Evolutionary conservation across 192 early-diverging fungal species (phyloP).

Genomic region (Coemansia sp.): DNA sequence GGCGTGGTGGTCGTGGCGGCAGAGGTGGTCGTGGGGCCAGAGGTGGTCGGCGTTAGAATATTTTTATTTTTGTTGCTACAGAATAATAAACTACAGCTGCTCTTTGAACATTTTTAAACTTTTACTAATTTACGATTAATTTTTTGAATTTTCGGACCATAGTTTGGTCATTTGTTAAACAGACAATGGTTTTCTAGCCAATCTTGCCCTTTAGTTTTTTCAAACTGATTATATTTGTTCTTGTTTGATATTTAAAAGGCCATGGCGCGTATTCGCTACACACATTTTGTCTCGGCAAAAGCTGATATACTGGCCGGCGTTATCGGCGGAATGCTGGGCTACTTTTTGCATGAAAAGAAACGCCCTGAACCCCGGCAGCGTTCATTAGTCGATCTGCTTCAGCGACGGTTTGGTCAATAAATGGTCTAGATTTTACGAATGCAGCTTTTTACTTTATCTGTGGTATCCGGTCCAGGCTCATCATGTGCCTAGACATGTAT

Average conservation of each 20-base stretch:
- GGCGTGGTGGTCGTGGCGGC: conserved; percentile 69
- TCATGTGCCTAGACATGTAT: too few species aligned
- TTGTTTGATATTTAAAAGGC: background rate
- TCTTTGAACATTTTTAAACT: too few species aligned
- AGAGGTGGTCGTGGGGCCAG: conserved; percentile 52
- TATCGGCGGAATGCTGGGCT: conserved; percentile 39
- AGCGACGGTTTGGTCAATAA: conserved; percentile 14
- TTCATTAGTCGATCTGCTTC: conserved; percentile 26
- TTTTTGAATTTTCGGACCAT: too few species aligned
- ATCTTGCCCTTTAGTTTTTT: background rate
- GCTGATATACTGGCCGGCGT: conserved; percentile 38
- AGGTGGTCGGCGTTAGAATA: background rate
- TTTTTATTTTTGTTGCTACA: background rate
- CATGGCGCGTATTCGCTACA: conserved; percentile 37
- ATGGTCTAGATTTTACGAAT: too few species aligned
- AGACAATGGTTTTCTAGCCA: too few species aligned
- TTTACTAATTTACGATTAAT: too few species aligned
- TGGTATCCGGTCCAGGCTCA: too few species aligned
- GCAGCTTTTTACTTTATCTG: too few species aligned
- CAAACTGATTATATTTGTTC: background rate
- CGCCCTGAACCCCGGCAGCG: conserved; percentile 25
- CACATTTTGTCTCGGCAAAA: conserved; percentile 39
- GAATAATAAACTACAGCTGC: too few species aligned
- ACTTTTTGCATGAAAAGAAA: conserved; percentile 48
- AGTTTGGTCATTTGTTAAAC: too few species aligned